Evolutionary conservation across 2,329 filamentous ascomycete species (phyloP).

Genomic region (Penicillium sp.): DNA sequence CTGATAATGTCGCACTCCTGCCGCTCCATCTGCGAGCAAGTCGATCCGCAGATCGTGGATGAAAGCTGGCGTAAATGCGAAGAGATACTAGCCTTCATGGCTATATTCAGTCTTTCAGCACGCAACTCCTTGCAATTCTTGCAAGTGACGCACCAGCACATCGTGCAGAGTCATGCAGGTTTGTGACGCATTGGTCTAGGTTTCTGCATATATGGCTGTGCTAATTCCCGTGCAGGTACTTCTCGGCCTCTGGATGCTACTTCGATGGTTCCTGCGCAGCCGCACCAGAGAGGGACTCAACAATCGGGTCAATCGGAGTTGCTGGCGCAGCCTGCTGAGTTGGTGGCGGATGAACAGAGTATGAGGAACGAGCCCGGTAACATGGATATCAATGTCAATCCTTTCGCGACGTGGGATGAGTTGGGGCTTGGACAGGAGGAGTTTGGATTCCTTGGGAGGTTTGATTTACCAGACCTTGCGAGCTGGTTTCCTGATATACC

Average conservation of each 20-base stretch:
- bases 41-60: conserved; percentile 19
- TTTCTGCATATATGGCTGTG: not conserved
- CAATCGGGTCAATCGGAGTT: not conserved
- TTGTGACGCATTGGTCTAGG: not conserved
- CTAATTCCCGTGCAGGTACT: conserved; percentile 8
- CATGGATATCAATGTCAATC: conserved; percentile 12
- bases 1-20: conserved; percentile 32
- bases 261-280: conserved; percentile 2
- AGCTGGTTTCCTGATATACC: conserved; percentile 23
- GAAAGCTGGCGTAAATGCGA: conserved; percentile 30
- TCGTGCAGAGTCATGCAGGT: conserved; percentile 21
- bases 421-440: conserved; percentile 22
- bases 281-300: conserved; percentile 7
- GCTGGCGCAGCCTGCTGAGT: not conserved
- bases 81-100: conserved; percentile 28
- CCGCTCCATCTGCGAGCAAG: conserved; percentile 19
- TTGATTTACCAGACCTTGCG: conserved; percentile 24
- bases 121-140: conserved; percentile 32
- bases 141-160: conserved; percentile 23
- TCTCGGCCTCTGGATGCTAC: conserved; percentile 6
- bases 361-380: conserved; percentile 2
- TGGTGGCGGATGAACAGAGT: not conserved
- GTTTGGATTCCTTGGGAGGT: conserved; percentile 23
- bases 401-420: conserved; percentile 21
- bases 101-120: conserved; percentile 28